A percentile compares a stretch with the other conserved stretches of the same genome.
phyloP scores from a whole-genome alignment of 345 rosid species.

The Hypericum perforatum region DNA sequence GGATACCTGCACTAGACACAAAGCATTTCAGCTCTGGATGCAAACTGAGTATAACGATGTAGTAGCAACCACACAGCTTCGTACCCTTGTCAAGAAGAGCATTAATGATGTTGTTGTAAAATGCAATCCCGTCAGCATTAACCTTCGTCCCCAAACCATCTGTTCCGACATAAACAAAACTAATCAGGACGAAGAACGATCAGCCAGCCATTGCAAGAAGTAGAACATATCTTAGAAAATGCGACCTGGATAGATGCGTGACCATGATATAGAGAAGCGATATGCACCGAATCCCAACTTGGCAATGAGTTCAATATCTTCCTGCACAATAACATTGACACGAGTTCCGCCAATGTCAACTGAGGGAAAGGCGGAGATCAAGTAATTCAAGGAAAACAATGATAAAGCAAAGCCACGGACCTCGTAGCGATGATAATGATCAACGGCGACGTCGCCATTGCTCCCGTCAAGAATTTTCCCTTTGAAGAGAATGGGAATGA shows the following conservation, averaged over 20 bases:
- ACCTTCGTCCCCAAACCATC: conserved; percentile 20
- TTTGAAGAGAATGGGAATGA: too few relatives aligned
- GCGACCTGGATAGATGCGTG: conserved; percentile 78
- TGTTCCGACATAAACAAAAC: neutral
- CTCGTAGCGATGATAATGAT: conserved; percentile 23
- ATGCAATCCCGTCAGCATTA: conserved; percentile 19
- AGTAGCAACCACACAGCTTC: conserved; percentile 12
- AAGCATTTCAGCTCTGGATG: neutral
- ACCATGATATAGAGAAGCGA: conserved; percentile 88
- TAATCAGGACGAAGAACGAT: neutral
- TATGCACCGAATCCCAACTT: conserved; percentile 71
- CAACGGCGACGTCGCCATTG: conserved; percentile 28
- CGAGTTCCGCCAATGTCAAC: too few relatives aligned
- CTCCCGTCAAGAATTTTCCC: conserved; percentile 66
- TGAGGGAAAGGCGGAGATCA: too few relatives aligned
- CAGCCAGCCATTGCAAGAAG: neutral
- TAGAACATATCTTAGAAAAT: neutral
- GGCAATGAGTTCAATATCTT: conserved; percentile 63
- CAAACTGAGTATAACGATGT: conserved; percentile 1
- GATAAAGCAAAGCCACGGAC: neutral
- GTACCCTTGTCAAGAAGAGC: conserved; percentile 37
- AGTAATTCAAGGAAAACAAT: too few relatives aligned
- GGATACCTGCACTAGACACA: conserved; percentile 18
- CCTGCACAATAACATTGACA: conserved; percentile 37
- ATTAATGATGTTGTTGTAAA: conserved; percentile 24